A percentile compares a stretch with the other conserved stretches of the same genome.
Conservation (phyloP, 768 basidiomycete species). For the Amanita brunnescens region DNA sequence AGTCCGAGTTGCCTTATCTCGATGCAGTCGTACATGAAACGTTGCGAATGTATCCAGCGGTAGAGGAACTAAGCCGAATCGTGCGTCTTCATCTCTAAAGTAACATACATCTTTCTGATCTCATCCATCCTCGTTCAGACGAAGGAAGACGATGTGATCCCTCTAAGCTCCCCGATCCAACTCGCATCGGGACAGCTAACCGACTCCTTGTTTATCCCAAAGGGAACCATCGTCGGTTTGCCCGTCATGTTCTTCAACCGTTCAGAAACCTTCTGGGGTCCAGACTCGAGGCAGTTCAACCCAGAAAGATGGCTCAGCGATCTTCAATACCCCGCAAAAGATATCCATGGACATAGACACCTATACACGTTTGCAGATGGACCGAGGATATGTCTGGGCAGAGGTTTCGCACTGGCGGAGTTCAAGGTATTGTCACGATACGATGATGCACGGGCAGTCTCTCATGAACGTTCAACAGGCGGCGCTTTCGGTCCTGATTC, state of each 20-base stretch:
- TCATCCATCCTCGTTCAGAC: constrained; percentile 18
- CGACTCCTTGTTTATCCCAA: constrained; percentile 25
- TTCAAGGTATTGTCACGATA: constrained; percentile 4
- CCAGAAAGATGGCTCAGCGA: constrained; percentile 35
- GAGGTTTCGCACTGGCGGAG: constrained; percentile 24
- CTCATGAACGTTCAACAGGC: constrained; percentile 17
- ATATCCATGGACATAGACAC: constrained; percentile 29
- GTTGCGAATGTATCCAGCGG: constrained; percentile 27
- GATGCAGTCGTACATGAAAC: constrained; percentile 33
- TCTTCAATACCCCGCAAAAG: constrained; percentile 17
- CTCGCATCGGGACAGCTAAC: constrained; percentile 17
- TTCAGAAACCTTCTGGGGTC: constrained; percentile 33
- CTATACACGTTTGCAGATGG: constrained; percentile 38
- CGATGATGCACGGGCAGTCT: not conserved
- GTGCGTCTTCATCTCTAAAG: constrained; percentile 13
- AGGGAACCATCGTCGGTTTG: constrained; percentile 29
- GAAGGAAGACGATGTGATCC: constrained; percentile 28
- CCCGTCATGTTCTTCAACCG: constrained; percentile 33
- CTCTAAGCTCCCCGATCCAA: constrained; percentile 23
- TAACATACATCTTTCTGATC: not conserved
- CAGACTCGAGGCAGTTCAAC: constrained; percentile 32
- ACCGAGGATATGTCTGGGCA: constrained; percentile 35
- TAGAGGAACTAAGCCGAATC: constrained; percentile 20
- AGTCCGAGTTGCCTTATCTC: constrained; percentile 34
- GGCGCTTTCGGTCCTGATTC: constrained; percentile 35